These are phyloP conservation scores for Phytopythium boreale DNA, from an alignment of 352 stramenopile species.

Conservation along the genomic window DNA sequence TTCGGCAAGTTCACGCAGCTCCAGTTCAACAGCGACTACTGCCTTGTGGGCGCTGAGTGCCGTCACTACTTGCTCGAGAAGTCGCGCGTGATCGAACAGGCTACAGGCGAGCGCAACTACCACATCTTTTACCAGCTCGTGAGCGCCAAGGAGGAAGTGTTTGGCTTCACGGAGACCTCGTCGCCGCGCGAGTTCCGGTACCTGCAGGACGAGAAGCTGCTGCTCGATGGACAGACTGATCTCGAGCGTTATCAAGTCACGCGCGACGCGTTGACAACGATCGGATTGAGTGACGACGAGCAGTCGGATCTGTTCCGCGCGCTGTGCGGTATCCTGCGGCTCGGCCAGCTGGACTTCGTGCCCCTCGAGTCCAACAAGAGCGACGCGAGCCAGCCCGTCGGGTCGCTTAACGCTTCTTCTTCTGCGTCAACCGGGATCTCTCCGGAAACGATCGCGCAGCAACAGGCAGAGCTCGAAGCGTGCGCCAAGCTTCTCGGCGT, in stretches of 20 bases:
- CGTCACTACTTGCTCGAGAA: slow-evolving; percentile 97
- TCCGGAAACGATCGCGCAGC: slow-evolving; percentile 36
- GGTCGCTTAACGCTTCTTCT: slow-evolving; percentile 29
- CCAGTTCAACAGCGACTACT: slow-evolving; percentile 88
- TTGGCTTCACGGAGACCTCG: slow-evolving; percentile 43
- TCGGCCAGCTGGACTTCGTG: slow-evolving; percentile 84
- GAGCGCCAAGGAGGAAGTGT: slow-evolving; percentile 55
- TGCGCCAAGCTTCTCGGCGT: slow-evolving; percentile 72
- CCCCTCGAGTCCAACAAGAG: slow-evolving; percentile 72
- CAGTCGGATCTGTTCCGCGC: slow-evolving; percentile 74
- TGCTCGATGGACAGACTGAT: slow-evolving; percentile 68
- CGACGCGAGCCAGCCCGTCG: slow-evolving; percentile 67
- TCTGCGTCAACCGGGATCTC: slow-evolving; percentile 13
- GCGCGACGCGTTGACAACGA: slow-evolving; percentile 70
- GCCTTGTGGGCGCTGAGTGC: slow-evolving; percentile 86
- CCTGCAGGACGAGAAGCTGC: slow-evolving; percentile 65
- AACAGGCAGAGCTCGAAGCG: slow-evolving; percentile 57
- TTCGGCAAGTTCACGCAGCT: slow-evolving; percentile 96
- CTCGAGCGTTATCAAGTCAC: slow-evolving; percentile 80
- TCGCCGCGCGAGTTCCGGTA: slow-evolving; percentile 66
- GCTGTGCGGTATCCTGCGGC: slow-evolving; percentile 68
- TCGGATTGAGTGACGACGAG: slow-evolving; percentile 64
- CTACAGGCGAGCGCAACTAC: slow-evolving; percentile 94
- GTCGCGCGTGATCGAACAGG: slow-evolving; percentile 91
- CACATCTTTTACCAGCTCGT: slow-evolving; percentile 98